Conservation (phyloP, 208 protist species). For the Leptomonas pyrrhocoris region DNA sequence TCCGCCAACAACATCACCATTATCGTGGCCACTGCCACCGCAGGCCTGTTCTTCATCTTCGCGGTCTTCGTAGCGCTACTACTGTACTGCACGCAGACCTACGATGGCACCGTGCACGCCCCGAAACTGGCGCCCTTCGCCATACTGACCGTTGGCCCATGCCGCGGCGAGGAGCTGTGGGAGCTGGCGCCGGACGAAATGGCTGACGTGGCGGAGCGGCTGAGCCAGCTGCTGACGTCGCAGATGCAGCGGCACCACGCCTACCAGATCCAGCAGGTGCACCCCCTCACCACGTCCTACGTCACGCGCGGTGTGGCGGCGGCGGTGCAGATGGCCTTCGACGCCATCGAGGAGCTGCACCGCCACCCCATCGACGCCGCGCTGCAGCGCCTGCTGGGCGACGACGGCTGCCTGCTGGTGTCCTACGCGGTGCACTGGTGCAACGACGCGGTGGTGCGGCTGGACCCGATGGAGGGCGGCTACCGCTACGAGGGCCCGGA, state of each 20-base stretch:
- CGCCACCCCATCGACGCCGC: constrained; percentile 52
- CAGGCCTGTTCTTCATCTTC: constrained; percentile 27
- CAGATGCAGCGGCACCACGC: constrained; percentile 48
- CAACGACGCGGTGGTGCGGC: constrained; percentile 57
- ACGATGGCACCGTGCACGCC: constrained; percentile 58
- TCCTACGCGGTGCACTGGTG: constrained; percentile 86
- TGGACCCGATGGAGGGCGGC: constrained; percentile 34
- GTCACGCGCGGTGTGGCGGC: constrained; percentile 51
- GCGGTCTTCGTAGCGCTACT: constrained; percentile 29
- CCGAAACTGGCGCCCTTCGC: constrained; percentile 77
- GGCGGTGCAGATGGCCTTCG: constrained; percentile 66
- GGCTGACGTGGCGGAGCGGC: constrained; percentile 52
- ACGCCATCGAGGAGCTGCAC: constrained; percentile 60
- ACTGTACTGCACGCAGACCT: constrained; percentile 39
- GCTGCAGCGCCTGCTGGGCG: constrained; percentile 60
- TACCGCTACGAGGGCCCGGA: constrained; percentile 75
- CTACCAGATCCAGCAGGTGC: constrained; percentile 72
- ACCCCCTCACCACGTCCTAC: constrained; percentile 72
- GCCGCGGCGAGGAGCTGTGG: constrained; percentile 69
- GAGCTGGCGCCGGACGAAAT: constrained; percentile 60
- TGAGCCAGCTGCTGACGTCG: constrained; percentile 40
- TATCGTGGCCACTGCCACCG: constrained; percentile 11
- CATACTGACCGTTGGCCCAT: constrained; percentile 67
- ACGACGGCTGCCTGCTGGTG: constrained; percentile 58
- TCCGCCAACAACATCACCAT: constrained; percentile 11